Conservation (phyloP, 192 early-diverging fungal species). For the Umbelopsis sp. region DNA sequence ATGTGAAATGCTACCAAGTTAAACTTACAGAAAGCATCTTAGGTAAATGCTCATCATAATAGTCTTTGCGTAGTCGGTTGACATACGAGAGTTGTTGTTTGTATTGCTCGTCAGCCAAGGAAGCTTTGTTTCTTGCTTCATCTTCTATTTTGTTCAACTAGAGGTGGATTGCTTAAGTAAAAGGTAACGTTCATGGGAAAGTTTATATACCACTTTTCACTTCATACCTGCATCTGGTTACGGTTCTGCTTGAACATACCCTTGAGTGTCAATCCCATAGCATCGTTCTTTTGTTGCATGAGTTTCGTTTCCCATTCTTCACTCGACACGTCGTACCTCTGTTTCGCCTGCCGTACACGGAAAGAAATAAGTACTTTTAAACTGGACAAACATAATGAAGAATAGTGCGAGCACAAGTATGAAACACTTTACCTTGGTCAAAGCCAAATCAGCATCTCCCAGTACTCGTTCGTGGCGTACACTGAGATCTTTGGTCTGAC, state of each 20-base stretch:
- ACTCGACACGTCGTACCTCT: slow-evolving; percentile 69
- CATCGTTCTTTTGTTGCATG: slow-evolving; percentile 55
- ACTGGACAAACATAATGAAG: too few relatives aligned
- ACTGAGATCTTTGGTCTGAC: slow-evolving; percentile 70
- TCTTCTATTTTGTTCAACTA: slow-evolving; percentile 82
- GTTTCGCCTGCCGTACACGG: slow-evolving; percentile 57
- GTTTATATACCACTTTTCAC: slow-evolving; percentile 13
- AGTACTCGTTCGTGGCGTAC: slow-evolving; percentile 75
- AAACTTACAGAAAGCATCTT: slow-evolving; percentile 74
- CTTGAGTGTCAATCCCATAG: slow-evolving; percentile 43
- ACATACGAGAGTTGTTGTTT: slow-evolving; percentile 76
- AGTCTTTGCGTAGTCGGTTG: slow-evolving; percentile 75
- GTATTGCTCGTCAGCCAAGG: slow-evolving; percentile 83
- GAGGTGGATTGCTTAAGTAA: background rate
- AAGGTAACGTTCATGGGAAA: background rate
- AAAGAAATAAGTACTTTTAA: background rate
- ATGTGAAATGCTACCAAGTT: background rate
- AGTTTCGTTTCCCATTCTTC: slow-evolving; percentile 86
- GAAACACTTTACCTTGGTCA: slow-evolving; percentile 82
- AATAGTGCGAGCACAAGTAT: too few relatives aligned
- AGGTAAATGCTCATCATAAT: slow-evolving; percentile 82
- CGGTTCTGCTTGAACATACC: slow-evolving; percentile 55
- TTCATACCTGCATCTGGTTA: slow-evolving; percentile 62
- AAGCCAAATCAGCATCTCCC: slow-evolving; percentile 69
- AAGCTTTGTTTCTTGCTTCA: slow-evolving; percentile 83